Conservation (phyloP, 1,284 basidiomycete species). For the Trichosporon sp. region DNA sequence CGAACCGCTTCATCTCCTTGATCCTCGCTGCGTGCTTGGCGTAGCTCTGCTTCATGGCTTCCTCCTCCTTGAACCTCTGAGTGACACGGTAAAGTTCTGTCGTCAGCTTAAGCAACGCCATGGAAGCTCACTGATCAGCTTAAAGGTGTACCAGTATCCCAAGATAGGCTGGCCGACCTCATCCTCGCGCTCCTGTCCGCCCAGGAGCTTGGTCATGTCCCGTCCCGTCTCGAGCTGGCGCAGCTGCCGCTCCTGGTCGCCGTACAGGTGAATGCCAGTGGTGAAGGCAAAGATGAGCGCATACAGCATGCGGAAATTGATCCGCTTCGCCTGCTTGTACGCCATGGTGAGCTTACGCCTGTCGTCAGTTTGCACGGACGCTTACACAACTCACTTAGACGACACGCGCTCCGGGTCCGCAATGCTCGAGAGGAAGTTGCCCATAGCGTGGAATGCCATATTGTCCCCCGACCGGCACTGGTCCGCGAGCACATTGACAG, state of each 20-base stretch:
- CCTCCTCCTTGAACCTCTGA: slow-evolving; percentile 10
- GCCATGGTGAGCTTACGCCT: slow-evolving; percentile 34
- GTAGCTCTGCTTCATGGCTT: slow-evolving; percentile 13
- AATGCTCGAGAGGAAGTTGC: slow-evolving; percentile 31
- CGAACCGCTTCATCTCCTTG: slow-evolving; percentile 13
- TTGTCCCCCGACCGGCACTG: slow-evolving; percentile 31
- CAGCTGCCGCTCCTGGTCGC: slow-evolving; percentile 26
- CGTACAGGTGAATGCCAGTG: slow-evolving; percentile 33
- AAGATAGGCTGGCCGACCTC: slow-evolving; percentile 34
- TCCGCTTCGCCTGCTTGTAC: slow-evolving; percentile 32
- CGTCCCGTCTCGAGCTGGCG: slow-evolving; percentile 36
- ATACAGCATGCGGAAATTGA: slow-evolving; percentile 32
- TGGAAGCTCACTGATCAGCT: slow-evolving; percentile 33
- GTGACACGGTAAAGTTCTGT: slow-evolving; percentile 27
- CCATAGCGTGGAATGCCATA: slow-evolving; percentile 27
- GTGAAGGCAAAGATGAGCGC: slow-evolving; percentile 42
- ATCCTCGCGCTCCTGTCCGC: slow-evolving; percentile 34
- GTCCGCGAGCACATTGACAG: slow-evolving; percentile 23
- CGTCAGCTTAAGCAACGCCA: background rate
- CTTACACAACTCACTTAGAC: slow-evolving; percentile 32
- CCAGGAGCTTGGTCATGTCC: slow-evolving; percentile 29
- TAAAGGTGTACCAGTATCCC: slow-evolving; percentile 35
- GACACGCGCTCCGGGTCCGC: slow-evolving; percentile 29
- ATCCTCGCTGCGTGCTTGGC: slow-evolving; percentile 19
- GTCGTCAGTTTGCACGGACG: slow-evolving; percentile 1